phyloP scores from a whole-genome alignment of 345 rosid genomes.

The Garcia nutans region DNA sequence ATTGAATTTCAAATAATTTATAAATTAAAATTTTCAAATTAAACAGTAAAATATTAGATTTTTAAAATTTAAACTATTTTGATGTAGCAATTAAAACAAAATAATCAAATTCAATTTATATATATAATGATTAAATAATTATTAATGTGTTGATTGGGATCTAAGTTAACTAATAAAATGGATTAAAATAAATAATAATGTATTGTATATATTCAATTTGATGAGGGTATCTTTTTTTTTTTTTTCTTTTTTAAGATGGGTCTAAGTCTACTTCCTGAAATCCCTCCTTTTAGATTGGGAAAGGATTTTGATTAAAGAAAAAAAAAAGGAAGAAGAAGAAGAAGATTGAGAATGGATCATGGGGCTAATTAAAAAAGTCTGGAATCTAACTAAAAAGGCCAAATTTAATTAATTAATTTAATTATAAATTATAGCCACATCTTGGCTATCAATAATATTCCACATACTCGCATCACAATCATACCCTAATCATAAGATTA shows the following conservation, averaged over 20 bases:
- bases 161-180: not conserved
- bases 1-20: too few species aligned
- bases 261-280: not conserved
- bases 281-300: not conserved
- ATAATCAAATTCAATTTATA: too few species aligned
- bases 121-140: too few species aligned
- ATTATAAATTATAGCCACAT: not conserved
- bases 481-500: slow-evolving; percentile 1
- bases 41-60: too few species aligned
- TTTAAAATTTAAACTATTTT: too few species aligned
- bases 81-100: too few species aligned
- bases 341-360: too few species aligned
- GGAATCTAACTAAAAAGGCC: not conserved
- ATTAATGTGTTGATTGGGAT: not conserved
- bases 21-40: too few species aligned
- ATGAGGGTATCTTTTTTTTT: not conserved
- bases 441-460: not conserved
- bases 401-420: too few species aligned
- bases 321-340: too few species aligned
- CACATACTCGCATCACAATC: slow-evolving; percentile 1
- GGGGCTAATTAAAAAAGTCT: not conserved
- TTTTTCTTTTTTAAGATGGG: not conserved
- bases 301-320: too few species aligned
- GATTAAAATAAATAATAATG: not conserved
- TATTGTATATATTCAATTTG: not conserved